Evolutionary conservation across 2,329 filamentous ascomycete genomes (phyloP).

Genomic region (Talaromyces sp.): DNA sequence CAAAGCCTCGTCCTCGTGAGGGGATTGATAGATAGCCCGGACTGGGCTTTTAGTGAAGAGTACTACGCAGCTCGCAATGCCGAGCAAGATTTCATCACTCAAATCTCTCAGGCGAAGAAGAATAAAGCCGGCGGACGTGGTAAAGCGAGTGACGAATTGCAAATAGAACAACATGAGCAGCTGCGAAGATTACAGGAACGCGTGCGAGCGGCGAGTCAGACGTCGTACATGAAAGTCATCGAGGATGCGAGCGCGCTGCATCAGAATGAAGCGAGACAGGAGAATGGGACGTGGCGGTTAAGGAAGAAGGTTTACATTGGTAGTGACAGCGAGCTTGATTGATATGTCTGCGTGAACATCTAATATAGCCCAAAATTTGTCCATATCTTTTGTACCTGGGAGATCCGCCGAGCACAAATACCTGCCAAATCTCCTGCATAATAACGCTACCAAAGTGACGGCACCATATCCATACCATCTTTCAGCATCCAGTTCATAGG

Average conservation of each 20-base stretch:
- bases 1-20: constrained; percentile 48
- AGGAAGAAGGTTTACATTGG: constrained; percentile 38
- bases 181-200: constrained; percentile 33
- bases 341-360: background rate
- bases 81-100: constrained; percentile 31
- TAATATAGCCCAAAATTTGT: background rate
- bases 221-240: constrained; percentile 42
- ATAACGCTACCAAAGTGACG: constrained; percentile 5
- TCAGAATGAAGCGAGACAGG: constrained; percentile 23
- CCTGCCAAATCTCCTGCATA: background rate
- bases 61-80: constrained; percentile 39
- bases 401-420: background rate
- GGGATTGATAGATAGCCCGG: constrained; percentile 44
- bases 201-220: constrained; percentile 35
- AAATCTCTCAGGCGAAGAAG: constrained; percentile 24
- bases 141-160: constrained; percentile 1
- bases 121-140: constrained; percentile 8
- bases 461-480: background rate
- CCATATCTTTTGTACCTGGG: background rate
- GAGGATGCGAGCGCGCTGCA: constrained; percentile 32
- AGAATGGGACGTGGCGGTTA: constrained; percentile 38
- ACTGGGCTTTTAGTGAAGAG: constrained; percentile 45
- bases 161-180: constrained; percentile 20
- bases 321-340: constrained; percentile 34
- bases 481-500: constrained; percentile 20